Conservation (phyloP, 2,329 filamentous ascomycete species). For the Macrophomina tecta region DNA sequence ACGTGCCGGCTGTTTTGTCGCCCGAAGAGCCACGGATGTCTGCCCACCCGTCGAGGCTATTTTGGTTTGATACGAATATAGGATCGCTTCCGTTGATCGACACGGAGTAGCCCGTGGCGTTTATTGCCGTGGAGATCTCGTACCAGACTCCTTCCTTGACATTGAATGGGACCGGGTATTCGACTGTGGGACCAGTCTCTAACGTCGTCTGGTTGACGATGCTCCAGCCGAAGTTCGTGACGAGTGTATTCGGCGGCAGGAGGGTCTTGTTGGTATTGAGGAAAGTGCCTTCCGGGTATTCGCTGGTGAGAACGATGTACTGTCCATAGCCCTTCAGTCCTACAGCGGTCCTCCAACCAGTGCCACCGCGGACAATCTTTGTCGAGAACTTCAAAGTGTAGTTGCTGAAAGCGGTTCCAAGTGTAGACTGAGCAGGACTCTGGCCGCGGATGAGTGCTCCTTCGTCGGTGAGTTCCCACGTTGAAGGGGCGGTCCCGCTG, state of each 20-base stretch:
- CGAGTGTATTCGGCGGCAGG: conserved; percentile 43
- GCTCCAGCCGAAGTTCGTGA: conserved; percentile 43
- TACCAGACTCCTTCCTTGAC: conserved; percentile 49
- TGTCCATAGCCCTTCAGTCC: conserved; percentile 5
- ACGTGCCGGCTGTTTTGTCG: conserved; percentile 39
- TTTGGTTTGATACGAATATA: conserved; percentile 33
- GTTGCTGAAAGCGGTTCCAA: conserved; percentile 37
- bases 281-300: conserved; percentile 33
- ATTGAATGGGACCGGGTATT: conserved; percentile 35
- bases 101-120: conserved; percentile 37
- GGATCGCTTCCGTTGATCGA: conserved; percentile 35
- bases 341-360: conserved; percentile 44
- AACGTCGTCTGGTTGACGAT: conserved; percentile 48
- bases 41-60: not conserved
- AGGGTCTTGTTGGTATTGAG: conserved; percentile 46
- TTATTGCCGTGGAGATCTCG: conserved; percentile 43
- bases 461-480: conserved; percentile 42
- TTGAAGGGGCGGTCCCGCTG: conserved; percentile 44
- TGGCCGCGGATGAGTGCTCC: conserved; percentile 46
- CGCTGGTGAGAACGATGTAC: conserved; percentile 22
- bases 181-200: conserved; percentile 34
- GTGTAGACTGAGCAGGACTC: conserved; percentile 37
- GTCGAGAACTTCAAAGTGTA: conserved; percentile 48
- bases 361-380: conserved; percentile 47
- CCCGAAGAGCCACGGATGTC: not conserved